Conservation (phyloP, 805 yeast genomes). For the Candida berthetii region DNA sequence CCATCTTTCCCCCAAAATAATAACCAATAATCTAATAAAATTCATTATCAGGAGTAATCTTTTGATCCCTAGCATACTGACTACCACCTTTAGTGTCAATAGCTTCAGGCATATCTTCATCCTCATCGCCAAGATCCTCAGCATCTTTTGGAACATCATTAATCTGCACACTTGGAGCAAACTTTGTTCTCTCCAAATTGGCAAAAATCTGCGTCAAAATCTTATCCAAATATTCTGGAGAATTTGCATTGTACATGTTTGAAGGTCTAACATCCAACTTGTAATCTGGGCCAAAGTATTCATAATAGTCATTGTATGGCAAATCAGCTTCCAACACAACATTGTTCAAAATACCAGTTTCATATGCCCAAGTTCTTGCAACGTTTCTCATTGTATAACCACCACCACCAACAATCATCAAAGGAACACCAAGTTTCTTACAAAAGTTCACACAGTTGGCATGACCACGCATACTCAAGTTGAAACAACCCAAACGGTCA, state of each 20-base stretch:
- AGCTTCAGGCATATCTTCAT: conserved; percentile 75
- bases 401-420: conserved; percentile 96
- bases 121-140: conserved; percentile 83
- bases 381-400: conserved; percentile 98
- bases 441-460: conserved; percentile 93
- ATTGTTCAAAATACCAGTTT: conserved; percentile 81
- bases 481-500: conserved; percentile 93
- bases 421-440: conserved; percentile 78
- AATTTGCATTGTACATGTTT: conserved; percentile 94
- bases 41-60: conserved; percentile 68
- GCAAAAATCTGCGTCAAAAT: conserved; percentile 69
- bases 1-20: too few relatives aligned
- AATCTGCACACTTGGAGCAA: conserved; percentile 96
- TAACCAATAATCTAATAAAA: conserved; percentile 33
- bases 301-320: conserved; percentile 95
- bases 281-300: conserved; percentile 96
- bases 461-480: conserved; percentile 88
- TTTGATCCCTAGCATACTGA: conserved; percentile 73
- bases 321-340: conserved; percentile 67
- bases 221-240: conserved; percentile 86
- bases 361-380: conserved; percentile 92
- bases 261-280: conserved; percentile 91
- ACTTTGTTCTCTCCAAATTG: conserved; percentile 84
- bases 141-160: conserved; percentile 82
- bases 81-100: conserved; percentile 92